Percentiles rank a stretch among this genome's conserved stretches.
Evolutionary conservation across 2,329 filamentous ascomycete species (phyloP).

Genomic region (Aureobasidium sp.): DNA sequence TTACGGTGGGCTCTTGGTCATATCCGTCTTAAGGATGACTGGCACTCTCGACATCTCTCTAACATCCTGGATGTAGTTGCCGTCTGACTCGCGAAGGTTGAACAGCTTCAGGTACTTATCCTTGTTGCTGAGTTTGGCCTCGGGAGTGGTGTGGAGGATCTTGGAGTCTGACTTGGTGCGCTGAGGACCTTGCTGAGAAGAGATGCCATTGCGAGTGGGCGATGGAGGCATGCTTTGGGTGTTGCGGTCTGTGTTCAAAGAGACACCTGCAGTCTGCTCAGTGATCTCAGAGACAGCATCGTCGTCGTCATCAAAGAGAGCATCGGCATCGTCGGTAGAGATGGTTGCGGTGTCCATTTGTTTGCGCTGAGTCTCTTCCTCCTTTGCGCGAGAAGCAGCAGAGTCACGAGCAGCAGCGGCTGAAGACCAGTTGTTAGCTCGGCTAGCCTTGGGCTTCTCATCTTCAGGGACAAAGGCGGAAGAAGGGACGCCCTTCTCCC

Average conservation of each 20-base stretch:
- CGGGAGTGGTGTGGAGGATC: conserved; percentile 66
- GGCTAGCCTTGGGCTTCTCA: conserved; percentile 80
- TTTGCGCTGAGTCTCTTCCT: conserved; percentile 84
- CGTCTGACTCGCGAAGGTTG: conserved; percentile 81
- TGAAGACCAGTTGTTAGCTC: conserved; percentile 63
- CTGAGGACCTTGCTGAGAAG: conserved; percentile 62
- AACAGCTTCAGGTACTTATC: conserved; percentile 94
- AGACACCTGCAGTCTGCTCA: conserved; percentile 81
- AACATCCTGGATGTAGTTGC: conserved; percentile 96
- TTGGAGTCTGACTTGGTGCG: conserved; percentile 93
- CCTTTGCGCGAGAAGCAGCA: conserved; percentile 73
- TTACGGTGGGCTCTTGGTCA: conserved; percentile 98
- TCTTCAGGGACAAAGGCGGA: conserved; percentile 95
- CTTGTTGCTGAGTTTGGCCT: conserved; percentile 80
- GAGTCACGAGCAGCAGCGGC: conserved; percentile 76
- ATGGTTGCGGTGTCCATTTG: conserved; percentile 93
- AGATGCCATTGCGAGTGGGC: conserved; percentile 67
- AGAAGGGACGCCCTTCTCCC: conserved; percentile 98
- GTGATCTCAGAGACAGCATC: conserved; percentile 81
- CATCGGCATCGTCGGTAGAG: conserved; percentile 85
- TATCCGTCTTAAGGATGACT: conserved; percentile 96
- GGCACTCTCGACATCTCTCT: conserved; percentile 95
- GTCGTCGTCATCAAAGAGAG: conserved; percentile 91
- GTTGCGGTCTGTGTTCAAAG: conserved; percentile 70
- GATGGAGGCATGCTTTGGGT: conserved; percentile 95